Conservation (phyloP, 495 filamentous ascomycete species). For the Penicilliopsis zonata region DNA sequence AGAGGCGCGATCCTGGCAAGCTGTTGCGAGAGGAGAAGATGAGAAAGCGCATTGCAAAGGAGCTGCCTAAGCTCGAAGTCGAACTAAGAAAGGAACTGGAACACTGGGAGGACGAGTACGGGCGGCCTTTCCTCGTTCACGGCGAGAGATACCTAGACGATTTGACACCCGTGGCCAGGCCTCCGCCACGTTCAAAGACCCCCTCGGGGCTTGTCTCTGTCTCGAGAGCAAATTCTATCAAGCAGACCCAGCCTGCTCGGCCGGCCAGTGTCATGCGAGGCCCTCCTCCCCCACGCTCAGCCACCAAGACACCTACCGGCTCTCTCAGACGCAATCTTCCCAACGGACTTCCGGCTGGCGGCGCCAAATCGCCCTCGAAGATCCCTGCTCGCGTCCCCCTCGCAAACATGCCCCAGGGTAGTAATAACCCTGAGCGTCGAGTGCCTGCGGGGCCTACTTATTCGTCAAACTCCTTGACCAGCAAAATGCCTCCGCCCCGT, state of each 20-base stretch:
- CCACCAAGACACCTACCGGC: constrained; percentile 58
- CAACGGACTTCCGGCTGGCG: constrained; percentile 28
- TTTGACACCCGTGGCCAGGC: constrained; percentile 51
- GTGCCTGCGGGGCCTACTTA: constrained; percentile 26
- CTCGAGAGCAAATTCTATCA: constrained; percentile 20
- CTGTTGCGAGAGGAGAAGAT: constrained; percentile 97
- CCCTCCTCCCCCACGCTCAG: constrained; percentile 40
- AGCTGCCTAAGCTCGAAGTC: constrained; percentile 78
- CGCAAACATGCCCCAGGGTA: constrained; percentile 66
- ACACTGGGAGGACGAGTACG: constrained; percentile 87
- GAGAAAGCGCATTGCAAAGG: constrained; percentile 90
- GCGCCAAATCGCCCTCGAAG: constrained; percentile 65
- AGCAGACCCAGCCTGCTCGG: constrained; percentile 20
- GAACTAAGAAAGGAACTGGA: constrained; percentile 75
- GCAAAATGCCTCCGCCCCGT: constrained; percentile 49
- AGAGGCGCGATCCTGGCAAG: constrained; percentile 85
- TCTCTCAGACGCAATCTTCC: constrained; percentile 46
- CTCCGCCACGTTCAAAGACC: constrained; percentile 66
- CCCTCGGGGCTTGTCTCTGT: constrained; percentile 39
- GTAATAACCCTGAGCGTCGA: constrained; percentile 70
- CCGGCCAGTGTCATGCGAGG: constrained; percentile 37
- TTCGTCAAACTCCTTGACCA: constrained; percentile 38
- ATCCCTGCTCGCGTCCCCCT: constrained; percentile 74
- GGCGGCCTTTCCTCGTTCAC: constrained; percentile 82
- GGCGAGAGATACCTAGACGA: constrained; percentile 81